These are phyloP conservation scores for Cardamine chenopodiifolia DNA, from an alignment of 345 rosid genomes.

Conservation along the genomic window DNA sequence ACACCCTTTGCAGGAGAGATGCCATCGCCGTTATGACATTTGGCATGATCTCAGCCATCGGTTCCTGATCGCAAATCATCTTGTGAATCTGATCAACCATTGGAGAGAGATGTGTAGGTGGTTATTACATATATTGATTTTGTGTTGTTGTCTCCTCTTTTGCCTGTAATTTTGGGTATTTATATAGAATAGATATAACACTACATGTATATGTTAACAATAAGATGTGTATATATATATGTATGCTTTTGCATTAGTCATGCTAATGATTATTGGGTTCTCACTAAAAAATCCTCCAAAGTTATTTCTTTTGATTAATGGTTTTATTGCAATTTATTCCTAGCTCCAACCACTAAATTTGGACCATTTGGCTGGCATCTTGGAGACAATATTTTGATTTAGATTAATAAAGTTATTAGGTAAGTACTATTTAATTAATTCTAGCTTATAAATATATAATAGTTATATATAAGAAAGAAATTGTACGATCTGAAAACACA, in stretches of 20 bases:
- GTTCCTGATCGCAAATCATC: slow-evolving; percentile 30
- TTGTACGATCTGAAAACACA: neutral
- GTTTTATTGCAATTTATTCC: neutral
- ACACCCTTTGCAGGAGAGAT: slow-evolving; percentile 54
- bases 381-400: slow-evolving; percentile 12
- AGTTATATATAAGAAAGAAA: no score
- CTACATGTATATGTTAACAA: neutral
- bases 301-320: slow-evolving; percentile 6
- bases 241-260: neutral
- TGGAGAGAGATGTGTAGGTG: slow-evolving; percentile 16
- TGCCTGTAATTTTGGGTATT: slow-evolving; percentile 10
- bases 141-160: slow-evolving; percentile 3
- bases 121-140: slow-evolving; percentile 13
- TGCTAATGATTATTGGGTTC: slow-evolving; percentile 12
- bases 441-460: neutral
- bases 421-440: neutral
- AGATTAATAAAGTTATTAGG: slow-evolving; percentile 5
- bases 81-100: slow-evolving; percentile 22
- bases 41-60: slow-evolving; percentile 44
- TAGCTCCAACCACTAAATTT: slow-evolving; percentile 29
- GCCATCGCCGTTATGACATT: slow-evolving; percentile 52
- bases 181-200: slow-evolving; percentile 14
- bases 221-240: neutral
- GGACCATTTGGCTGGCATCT: slow-evolving; percentile 35
- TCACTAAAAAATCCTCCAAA: neutral